Base-by-base conservation (phyloP, 2,329 filamentous ascomycete species). In the Sporothrix euskadiensis region DNA sequence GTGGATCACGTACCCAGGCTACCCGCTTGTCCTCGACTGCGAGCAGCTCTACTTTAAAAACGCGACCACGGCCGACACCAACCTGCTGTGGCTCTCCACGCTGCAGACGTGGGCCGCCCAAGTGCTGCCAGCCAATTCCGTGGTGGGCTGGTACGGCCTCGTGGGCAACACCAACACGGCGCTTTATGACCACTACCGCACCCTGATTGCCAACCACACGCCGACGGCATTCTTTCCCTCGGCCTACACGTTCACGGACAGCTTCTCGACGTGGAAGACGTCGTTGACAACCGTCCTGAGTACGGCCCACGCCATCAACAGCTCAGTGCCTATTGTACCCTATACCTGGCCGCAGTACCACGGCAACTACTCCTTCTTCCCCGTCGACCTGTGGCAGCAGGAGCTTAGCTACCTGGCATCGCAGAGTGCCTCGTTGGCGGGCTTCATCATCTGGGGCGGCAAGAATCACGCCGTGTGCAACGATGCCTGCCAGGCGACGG, bases 341-440 rank as follows among this genome's bases (percentile, higher is more conserved):
- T 73, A 69, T 54, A 73, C 71, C 10, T 73, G 52, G 73, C 73
- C 73, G 65, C 73, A 74, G 57, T 74, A 74, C 73, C 73, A 74
- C 47, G 66, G 71, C 56, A 72, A 74, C 73, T 72, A 72, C 56
- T 72, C 70, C 39, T 73, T 74, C 8, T 56, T 74, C n/a, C 73
- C 73, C 0, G 73, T 70, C 4, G 70, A 65, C 16, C 70, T 72
- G 56, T 72, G 73, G 65, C n/a, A 52, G 56, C 63, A 63, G 56
- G 39, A 73, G 65, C 65, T 73, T 16, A 16, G 3, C 10, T 57
- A 73, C 32, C 52, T 73, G 65, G 57, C 69, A 4, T 30, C 71
- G 1, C 47, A 39, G 26, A 57, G 47, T 14, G 22, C 49, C 14
- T 14, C 49, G 12, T n/a, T 72, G 3, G 69, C 69, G 4, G 69